Conservation (phyloP, 257 asterid species). For the Lavandula angustifolia region DNA sequence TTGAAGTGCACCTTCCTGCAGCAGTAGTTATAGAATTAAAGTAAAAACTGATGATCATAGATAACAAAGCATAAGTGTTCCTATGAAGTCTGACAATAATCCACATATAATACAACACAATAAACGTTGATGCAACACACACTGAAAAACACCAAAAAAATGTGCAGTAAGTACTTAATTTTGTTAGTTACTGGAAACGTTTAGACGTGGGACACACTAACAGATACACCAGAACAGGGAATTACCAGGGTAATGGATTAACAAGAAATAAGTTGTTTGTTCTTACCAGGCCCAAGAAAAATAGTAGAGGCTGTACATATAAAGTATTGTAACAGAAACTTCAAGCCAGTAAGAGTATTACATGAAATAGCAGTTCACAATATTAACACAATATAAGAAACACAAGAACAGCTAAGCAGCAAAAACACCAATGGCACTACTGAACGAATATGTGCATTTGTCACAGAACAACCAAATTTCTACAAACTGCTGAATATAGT, state of each 20-base stretch:
- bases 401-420: not conserved
- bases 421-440: not conserved
- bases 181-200: no score
- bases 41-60: not conserved
- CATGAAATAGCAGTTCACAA: not conserved
- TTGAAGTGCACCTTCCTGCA: constrained; percentile 44
- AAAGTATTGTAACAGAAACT: not conserved
- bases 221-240: constrained; percentile 7
- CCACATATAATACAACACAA: not conserved
- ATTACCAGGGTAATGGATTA: not conserved
- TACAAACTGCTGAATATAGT: no score
- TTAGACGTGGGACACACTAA: not conserved
- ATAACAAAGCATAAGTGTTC: not conserved
- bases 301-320: not conserved
- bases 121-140: not conserved
- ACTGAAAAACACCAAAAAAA: no score
- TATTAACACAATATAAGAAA: not conserved
- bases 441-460: constrained; percentile 14
- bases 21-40: not conserved
- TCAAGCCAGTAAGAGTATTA: not conserved
- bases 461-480: not conserved
- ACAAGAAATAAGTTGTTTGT: constrained; percentile 8
- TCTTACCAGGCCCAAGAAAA: constrained; percentile 8
- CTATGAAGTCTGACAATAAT: not conserved
- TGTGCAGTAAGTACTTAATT: no score